Conservation (phyloP, 2,329 filamentous ascomycete species). For the Aspergillus sclerotialis region DNA sequence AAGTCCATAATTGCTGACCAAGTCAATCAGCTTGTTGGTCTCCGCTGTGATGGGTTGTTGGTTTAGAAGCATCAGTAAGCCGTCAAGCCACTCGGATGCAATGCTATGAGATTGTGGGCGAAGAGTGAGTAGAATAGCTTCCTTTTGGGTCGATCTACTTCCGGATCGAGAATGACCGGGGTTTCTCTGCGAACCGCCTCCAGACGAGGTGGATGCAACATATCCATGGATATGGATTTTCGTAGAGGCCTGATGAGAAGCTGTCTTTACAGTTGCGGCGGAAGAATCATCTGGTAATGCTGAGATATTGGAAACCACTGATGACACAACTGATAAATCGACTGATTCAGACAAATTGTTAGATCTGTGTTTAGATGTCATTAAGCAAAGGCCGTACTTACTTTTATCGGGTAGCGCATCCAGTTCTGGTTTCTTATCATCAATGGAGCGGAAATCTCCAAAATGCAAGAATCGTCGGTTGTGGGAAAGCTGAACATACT, state of each 20-base stretch:
- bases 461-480: constrained; percentile 89
- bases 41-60: constrained; percentile 96
- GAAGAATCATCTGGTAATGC: constrained; percentile 49
- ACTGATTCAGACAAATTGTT: constrained; percentile 42
- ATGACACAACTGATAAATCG: constrained; percentile 80
- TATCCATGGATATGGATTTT: constrained; percentile 91
- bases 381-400: constrained; percentile 25
- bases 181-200: constrained; percentile 29
- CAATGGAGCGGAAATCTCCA: constrained; percentile 67
- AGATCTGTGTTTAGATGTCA: constrained; percentile 1
- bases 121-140: constrained; percentile 73
- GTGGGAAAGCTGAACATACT: constrained; percentile 82
- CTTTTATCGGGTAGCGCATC: constrained; percentile 69
- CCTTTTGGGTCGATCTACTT: constrained; percentile 43
- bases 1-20: constrained; percentile 84
- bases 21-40: constrained; percentile 78
- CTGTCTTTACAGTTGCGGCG: constrained; percentile 41
- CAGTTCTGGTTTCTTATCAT: constrained; percentile 59
- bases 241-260: constrained; percentile 45
- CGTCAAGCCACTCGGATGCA: constrained; percentile 95
- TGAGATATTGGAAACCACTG: constrained; percentile 88
- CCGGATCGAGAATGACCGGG: constrained; percentile 23
- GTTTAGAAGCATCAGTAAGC: constrained; percentile 86
- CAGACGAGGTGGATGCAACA: constrained; percentile 23
- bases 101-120: constrained; percentile 72